Base-by-base conservation (phyloP, 305 asterid genomes). In the Ilex paraguariensis region DNA sequence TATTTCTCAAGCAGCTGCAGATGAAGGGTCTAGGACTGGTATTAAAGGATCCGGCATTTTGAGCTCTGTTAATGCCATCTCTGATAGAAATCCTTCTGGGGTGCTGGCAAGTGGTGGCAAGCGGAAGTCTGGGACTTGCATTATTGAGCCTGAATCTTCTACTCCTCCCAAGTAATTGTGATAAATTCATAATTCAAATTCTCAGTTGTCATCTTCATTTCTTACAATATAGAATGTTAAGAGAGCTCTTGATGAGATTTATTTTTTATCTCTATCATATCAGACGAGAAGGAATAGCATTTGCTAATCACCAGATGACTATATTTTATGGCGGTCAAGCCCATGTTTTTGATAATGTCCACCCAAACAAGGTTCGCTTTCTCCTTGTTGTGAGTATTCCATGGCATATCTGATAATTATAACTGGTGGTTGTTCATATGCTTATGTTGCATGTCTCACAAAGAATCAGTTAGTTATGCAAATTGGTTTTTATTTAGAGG, bases 11-110 rank as follows among this genome's bases (percentile, higher is more conserved):
- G 83, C 83, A 39, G 95, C 97, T n/a, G 98, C 97, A 54, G 98
- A 91, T 79, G 98, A 91, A 82, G 98, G 98, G 50, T 91, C 98
- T 10, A 83, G 98, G 68, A 91, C 98, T 7, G 97, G 98, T 62
- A 85, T 91, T 53, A 91, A 87, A 79, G 96, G 97, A 31, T 81
- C 92, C 0, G 92, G 95, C 66, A 46, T 85, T 60, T 81, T 86
- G 74, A 85, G 82, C 77, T 81, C 98, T 17, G 54, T 80, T 52
- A 81, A 80, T 70, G 84, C 82, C 57, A 54, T 70, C 30, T 70
- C 85, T 0, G 92, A 86, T 33, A 82, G 87, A 66, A 82, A 75
- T 73, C 81, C 87, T 59, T 84, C 95, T 4, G 93, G 95, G 36
- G 82, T 82, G 65, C 90, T 81, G 64, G 70, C 79, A 67, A 69